Percentiles rank a stretch among this genome's conserved stretches.
Conservation (phyloP, 2,329 filamentous ascomycete genomes). For the Didymella exigua region DNA sequence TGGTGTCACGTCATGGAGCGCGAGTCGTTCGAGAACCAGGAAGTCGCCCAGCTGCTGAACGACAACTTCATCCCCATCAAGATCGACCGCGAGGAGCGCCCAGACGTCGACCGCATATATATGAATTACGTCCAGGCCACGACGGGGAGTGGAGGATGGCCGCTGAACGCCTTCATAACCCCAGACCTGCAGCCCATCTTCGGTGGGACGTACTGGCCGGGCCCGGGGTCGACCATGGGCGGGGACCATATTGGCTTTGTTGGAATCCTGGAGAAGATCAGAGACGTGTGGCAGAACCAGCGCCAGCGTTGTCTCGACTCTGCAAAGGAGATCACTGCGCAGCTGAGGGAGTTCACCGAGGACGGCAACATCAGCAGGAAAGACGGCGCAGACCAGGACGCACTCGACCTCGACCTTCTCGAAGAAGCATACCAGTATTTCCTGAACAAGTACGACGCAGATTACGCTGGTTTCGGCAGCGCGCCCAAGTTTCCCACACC, state of each 20-base stretch:
- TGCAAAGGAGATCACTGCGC: slow-evolving; percentile 78
- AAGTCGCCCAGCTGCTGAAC: slow-evolving; percentile 83
- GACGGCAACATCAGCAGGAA: slow-evolving; percentile 71
- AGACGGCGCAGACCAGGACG: slow-evolving; percentile 62
- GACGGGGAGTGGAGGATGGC: slow-evolving; percentile 89
- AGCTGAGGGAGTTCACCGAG: slow-evolving; percentile 84
- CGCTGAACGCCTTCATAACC: slow-evolving; percentile 94
- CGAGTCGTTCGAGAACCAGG: slow-evolving; percentile 85
- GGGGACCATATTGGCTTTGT: slow-evolving; percentile 75
- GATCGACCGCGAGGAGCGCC: slow-evolving; percentile 90
- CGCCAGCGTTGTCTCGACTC: slow-evolving; percentile 82
- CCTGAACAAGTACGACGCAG: slow-evolving; percentile 30
- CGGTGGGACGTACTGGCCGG: slow-evolving; percentile 95
- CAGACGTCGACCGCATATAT: slow-evolving; percentile 93
- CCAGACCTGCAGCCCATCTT: slow-evolving; percentile 93
- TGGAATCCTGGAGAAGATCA: slow-evolving; percentile 79
- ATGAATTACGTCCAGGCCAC: slow-evolving; percentile 98
- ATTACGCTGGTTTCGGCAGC: slow-evolving; percentile 65
- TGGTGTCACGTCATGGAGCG: slow-evolving; percentile 90
- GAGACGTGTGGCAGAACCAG: slow-evolving; percentile 78
- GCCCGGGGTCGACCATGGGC: slow-evolving; percentile 65
- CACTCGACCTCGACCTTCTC: slow-evolving; percentile 84
- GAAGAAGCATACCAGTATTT: slow-evolving; percentile 76
- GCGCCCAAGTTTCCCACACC: slow-evolving; percentile 92
- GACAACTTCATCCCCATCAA: slow-evolving; percentile 87